phyloP scores from a whole-genome alignment of 2,329 filamentous ascomycete species.

The Knufia fluminis region DNA sequence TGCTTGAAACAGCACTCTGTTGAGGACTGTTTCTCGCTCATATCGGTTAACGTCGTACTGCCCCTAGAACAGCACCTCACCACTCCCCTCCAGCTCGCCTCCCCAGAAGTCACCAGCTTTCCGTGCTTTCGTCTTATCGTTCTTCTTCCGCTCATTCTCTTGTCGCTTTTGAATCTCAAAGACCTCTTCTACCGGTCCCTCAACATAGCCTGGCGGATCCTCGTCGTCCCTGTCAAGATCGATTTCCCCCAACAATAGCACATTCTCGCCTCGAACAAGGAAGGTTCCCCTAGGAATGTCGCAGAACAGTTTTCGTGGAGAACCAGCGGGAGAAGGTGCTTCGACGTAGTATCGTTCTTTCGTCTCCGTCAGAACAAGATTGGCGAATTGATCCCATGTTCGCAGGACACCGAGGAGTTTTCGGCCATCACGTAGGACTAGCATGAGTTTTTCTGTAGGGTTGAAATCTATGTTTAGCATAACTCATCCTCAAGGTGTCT shows the following conservation, averaged over 20 bases:
- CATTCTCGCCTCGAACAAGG: conserved; percentile 90
- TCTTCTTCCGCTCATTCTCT: conserved; percentile 57
- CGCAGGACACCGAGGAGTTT: conserved; percentile 88
- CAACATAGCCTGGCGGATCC: conserved; percentile 58
- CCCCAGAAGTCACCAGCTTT: conserved; percentile 63
- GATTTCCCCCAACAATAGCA: conserved; percentile 90
- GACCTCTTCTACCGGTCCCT: conserved; percentile 60
- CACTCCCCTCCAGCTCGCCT: conserved; percentile 78
- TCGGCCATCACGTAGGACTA: conserved; percentile 82
- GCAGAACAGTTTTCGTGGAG: conserved; percentile 58
- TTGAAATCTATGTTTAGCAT: conserved; percentile 13
- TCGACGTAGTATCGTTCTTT: conserved; percentile 70
- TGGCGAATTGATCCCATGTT: conserved; percentile 97
- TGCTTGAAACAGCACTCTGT: too few relatives aligned
- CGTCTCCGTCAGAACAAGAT: conserved; percentile 88
- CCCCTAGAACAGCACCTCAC: conserved; percentile 59
- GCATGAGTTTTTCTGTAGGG: conserved; percentile 76
- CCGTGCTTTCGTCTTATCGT: conserved; percentile 62
- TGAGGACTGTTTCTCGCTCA: too few relatives aligned
- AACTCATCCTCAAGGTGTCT: too few relatives aligned
- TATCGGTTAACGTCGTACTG: too few relatives aligned
- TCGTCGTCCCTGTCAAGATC: conserved; percentile 95
- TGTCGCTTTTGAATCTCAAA: conserved; percentile 64
- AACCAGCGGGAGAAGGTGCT: conserved; percentile 7
- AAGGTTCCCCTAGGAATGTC: conserved; percentile 82